Base-by-base conservation (phyloP, 164 flowering plant genomes). In the Dillenia suffruticosa region DNA sequence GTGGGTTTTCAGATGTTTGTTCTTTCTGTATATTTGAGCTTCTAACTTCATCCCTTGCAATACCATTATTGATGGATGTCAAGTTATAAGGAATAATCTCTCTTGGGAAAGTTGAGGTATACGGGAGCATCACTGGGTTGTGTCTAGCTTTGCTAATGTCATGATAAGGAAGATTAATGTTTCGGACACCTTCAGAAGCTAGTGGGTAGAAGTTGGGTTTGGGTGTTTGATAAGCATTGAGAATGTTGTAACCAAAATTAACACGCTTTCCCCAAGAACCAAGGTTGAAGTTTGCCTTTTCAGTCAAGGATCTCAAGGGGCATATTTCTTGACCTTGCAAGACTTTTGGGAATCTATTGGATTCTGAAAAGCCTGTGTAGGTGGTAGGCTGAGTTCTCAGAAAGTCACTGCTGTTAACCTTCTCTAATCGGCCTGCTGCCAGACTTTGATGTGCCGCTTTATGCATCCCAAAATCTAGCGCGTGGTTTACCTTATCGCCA, bases 251-350 rank as follows among this genome's bases (percentile, higher is more conserved):
- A 56, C 81, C 72, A 58, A 72, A 53, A 57, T 64, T 65, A 26
- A 72, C 70, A 32, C 7, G 40, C 54, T 76, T 81, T 49, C 62
- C 75, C 90, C 81, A 82, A 62, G 77, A 49, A 44, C 73, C 72
- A 10, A 60, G 51, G 63, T 62, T 72, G 69, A 73, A 64, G 44
- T 72, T 76, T 13, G 76, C 57, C 66, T 74, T 79, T 46, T 74
- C 78, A 14, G 75, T 64, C 26, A 83, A 69, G 50, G 85, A 76
- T 61, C 76, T 76, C 69, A 79, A 73, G 53, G 84, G 81, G 74
- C 79, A 81, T 66, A 87, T 84, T 92, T 89, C 96, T 92, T 92
- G 98, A 92, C 98, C 98, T 89, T 92, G 96, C 96, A 87, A 87
- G 95, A 92, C 98, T 87, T 77, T 81, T 17, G 88, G 90, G 78